Evolutionary conservation across 768 basidiomycete genomes (phyloP).

Genomic region (Aureoboletus auriporus): DNA sequence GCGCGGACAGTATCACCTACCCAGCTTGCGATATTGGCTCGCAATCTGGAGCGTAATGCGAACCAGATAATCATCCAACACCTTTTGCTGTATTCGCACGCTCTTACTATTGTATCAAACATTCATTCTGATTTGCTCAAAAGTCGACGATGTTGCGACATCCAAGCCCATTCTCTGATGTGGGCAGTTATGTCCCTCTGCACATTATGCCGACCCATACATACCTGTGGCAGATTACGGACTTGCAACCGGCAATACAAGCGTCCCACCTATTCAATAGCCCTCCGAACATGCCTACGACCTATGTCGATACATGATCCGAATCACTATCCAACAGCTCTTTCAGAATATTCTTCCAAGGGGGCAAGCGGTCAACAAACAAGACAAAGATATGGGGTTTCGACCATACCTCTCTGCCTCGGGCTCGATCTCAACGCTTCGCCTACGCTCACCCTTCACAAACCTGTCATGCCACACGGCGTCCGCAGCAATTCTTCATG

Average conservation of each 20-base stretch:
- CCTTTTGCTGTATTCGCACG: constrained; percentile 57
- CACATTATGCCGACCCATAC: neutral
- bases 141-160: constrained; percentile 20
- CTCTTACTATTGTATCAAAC: constrained; percentile 33
- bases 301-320: constrained; percentile 11
- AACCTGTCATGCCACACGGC: constrained; percentile 63
- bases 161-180: constrained; percentile 56
- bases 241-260: constrained; percentile 67
- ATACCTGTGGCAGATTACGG: constrained; percentile 69
- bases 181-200: neutral
- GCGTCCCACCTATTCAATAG: constrained; percentile 37
- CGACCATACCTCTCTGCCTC: constrained; percentile 61
- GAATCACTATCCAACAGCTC: constrained; percentile 17
- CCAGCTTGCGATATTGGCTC: constrained; percentile 51
- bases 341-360: constrained; percentile 14
- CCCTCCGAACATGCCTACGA: constrained; percentile 7
- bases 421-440: constrained; percentile 66
- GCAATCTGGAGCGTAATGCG: constrained; percentile 51
- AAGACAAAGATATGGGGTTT: neutral
- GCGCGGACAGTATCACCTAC: constrained; percentile 31
- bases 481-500: constrained; percentile 53
- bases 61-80: constrained; percentile 66
- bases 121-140: constrained; percentile 28
- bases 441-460: constrained; percentile 46
- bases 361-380: constrained; percentile 1